These are phyloP conservation scores for Coemansia sp. DNA, from an alignment of 192 early-diverging fungal genomes.

Conservation along the genomic window DNA sequence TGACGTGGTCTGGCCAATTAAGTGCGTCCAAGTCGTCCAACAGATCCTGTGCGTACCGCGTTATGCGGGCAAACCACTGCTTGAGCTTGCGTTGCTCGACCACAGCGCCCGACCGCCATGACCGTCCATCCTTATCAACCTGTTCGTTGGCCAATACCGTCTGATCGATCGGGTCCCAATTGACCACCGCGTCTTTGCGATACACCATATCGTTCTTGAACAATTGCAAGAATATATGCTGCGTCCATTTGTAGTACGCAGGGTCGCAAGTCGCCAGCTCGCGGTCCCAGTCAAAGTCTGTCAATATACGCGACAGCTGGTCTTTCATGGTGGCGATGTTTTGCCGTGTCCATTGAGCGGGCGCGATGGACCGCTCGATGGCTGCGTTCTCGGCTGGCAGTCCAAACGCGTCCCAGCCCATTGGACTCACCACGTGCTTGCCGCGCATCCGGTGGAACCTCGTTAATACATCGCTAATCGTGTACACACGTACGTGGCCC, in stretches of 20 bases:
- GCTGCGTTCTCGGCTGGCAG: conserved; percentile 98
- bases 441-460: conserved; percentile 77
- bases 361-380: conserved; percentile 75
- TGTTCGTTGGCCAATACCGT: conserved; percentile 97
- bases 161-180: conserved; percentile 97
- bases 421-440: conserved; percentile 79
- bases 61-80: conserved; percentile 95
- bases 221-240: conserved; percentile 81
- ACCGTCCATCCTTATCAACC: conserved; percentile 82
- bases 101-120: conserved; percentile 88
- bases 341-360: conserved; percentile 75
- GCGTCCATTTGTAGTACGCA: conserved; percentile 93
- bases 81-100: conserved; percentile 82
- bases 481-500: conserved; percentile 97
- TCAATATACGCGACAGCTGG: conserved; percentile 71
- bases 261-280: conserved; percentile 87
- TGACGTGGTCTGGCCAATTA: conserved; percentile 89
- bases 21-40: conserved; percentile 73
- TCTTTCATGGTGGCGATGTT: conserved; percentile 86
- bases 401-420: conserved; percentile 98
- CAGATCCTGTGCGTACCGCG: conserved; percentile 78
- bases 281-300: conserved; percentile 92
- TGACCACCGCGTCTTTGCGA: conserved; percentile 86
- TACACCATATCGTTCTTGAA: conserved; percentile 79
- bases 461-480: conserved; percentile 84